Conservation (phyloP, 1,139 yeast species). For the Saccharomyces hybrid region DNA sequence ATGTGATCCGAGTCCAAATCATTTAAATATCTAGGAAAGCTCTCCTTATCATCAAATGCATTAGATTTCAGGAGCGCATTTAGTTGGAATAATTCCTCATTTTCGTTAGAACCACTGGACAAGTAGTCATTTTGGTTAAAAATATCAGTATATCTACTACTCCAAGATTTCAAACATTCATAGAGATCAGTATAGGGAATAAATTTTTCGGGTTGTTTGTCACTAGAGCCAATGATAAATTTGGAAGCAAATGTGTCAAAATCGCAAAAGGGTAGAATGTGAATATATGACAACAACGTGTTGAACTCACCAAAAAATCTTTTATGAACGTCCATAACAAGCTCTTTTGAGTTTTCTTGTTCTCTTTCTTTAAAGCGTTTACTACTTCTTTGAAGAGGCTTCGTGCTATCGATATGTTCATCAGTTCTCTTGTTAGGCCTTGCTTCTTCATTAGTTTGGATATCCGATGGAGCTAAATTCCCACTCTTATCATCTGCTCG, state of each 20-base stretch:
- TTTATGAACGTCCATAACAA: slow-evolving; percentile 9
- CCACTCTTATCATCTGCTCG: neutral
- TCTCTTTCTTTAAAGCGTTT: slow-evolving; percentile 35
- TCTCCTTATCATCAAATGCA: slow-evolving; percentile 19
- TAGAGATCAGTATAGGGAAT: slow-evolving; percentile 34
- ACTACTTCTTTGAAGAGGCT: slow-evolving; percentile 32
- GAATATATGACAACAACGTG: slow-evolving; percentile 8
- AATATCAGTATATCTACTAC: slow-evolving; percentile 32
- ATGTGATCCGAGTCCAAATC: slow-evolving; percentile 26
- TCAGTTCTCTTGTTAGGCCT: slow-evolving; percentile 7
- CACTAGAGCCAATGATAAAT: neutral
- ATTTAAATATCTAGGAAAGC: slow-evolving; percentile 9
- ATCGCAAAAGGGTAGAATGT: slow-evolving; percentile 9
- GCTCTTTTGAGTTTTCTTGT: slow-evolving; percentile 21
- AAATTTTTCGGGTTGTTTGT: slow-evolving; percentile 1
- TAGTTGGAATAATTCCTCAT: slow-evolving; percentile 21
- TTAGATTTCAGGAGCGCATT: slow-evolving; percentile 27
- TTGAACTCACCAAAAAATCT: slow-evolving; percentile 8
- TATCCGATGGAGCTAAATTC: neutral
- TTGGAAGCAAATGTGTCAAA: slow-evolving; percentile 14
- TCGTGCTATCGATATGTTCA: slow-evolving; percentile 10
- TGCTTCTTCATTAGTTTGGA: neutral
- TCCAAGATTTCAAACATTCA: slow-evolving; percentile 39
- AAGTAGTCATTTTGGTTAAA: slow-evolving; percentile 28
- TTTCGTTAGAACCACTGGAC: slow-evolving; percentile 6